Base-by-base conservation (phyloP, 2,329 filamentous ascomycete genomes). In the Curvularia hawaiiensis region DNA sequence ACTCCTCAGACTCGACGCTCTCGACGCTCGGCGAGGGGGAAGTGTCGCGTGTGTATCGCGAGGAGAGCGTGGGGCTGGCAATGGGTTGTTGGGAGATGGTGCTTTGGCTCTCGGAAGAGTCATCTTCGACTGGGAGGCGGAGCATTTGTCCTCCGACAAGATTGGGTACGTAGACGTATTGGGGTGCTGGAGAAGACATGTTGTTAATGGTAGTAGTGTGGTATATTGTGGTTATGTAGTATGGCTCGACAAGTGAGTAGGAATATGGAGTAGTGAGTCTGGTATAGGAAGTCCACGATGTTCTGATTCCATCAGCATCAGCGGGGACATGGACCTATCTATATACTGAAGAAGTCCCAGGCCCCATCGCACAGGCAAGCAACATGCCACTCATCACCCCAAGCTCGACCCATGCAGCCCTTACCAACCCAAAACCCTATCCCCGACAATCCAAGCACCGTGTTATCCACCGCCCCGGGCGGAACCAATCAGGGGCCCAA, bases 131-230 rank as follows among this genome's bases (percentile, higher is more conserved):
- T 16, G 71, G 69, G 28, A 76, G 69, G 58, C 73, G 71, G 41
- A 76, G 70, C 65, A 75, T 73, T 59, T 76, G 73, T 45, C 72
- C 66, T 51, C 73, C 73, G 50, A 75, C 72, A 9, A 76, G 69
- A 65, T 76, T 76, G 64, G 73, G 72, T 54, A 76, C 75, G 69
- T 76, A 76, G 60, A 75, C 71, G 63, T 72, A 75, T 68, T 73
- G 65, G 24, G 65, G 60, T 41, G 61, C 52, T 50, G 68, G 65
- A 38, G 69, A 65, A 59, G 71, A 73, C 71, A 74, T 72, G 33
- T n/a, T 50, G 52, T 50, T 65, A 59, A 51, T 54, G 56, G 54
- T 52, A 40, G 53, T 43, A 40, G 53, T 43, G 35, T 56, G 33
- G 31, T 52, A 20, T 51, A 30, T 33, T 50, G 33, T 40, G 40